phyloP scores from a whole-genome alignment of 345 rosid genomes.

The Draba incana region DNA sequence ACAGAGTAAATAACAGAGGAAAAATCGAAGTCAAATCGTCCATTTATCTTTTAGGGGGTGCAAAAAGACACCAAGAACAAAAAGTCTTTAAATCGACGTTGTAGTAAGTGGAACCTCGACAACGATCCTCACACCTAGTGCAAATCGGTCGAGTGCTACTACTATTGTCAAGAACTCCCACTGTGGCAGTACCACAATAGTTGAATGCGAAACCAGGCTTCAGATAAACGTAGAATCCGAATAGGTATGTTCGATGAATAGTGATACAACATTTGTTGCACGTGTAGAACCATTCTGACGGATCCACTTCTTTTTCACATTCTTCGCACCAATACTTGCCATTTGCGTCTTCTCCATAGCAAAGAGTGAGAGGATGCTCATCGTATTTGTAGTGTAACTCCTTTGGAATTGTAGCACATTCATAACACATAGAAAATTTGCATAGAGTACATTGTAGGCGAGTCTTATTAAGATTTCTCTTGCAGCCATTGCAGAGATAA shows the following conservation, averaged over 20 bases:
- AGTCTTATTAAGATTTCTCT: background rate
- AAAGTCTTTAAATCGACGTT: background rate
- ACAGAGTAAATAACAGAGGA: too few relatives aligned
- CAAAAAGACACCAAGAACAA: slow-evolving; percentile 2
- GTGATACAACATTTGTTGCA: background rate
- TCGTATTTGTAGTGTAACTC: slow-evolving; percentile 8
- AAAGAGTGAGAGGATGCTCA: slow-evolving; percentile 19
- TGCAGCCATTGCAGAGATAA: background rate
- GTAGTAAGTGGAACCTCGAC: slow-evolving; percentile 5
- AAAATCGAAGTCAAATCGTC: too few relatives aligned
- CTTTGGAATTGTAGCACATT: background rate
- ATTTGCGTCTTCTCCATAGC: background rate
- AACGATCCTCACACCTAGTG: background rate
- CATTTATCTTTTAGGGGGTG: too few relatives aligned
- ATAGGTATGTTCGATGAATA: background rate
- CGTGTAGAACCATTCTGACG: slow-evolving; percentile 3
- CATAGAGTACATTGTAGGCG: slow-evolving; percentile 4
- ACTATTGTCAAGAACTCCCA: background rate
- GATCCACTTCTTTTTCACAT: background rate
- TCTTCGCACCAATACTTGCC: slow-evolving; percentile 12
- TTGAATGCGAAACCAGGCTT: background rate
- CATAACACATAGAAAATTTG: background rate
- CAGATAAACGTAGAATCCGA: background rate
- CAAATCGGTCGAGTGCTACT: slow-evolving; percentile 1
- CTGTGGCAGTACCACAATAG: background rate